These are phyloP conservation scores for Fusarium decemcellulare DNA, from an alignment of 2,329 filamentous ascomycete genomes.

Conservation along the genomic window DNA sequence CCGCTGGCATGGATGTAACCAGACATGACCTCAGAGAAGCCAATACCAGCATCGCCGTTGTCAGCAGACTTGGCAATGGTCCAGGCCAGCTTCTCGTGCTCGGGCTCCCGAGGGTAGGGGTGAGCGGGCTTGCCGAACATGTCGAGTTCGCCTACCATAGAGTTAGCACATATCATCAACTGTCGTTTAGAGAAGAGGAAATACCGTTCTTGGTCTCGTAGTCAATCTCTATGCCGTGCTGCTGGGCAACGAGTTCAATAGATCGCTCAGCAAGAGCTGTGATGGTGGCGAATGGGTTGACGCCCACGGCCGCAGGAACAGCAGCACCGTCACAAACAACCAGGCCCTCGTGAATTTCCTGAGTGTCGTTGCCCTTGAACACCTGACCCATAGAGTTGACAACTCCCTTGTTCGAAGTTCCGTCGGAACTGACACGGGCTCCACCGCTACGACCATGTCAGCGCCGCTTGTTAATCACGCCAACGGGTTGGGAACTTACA, in stretches of 20 bases:
- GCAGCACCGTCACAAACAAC: slow-evolving; percentile 74
- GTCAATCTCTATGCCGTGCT: slow-evolving; percentile 26
- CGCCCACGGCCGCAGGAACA: slow-evolving; percentile 73
- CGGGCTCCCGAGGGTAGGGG: slow-evolving; percentile 52
- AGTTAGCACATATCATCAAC: background rate
- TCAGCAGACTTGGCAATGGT: slow-evolving; percentile 23
- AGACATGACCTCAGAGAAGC: slow-evolving; percentile 76
- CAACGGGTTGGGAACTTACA: slow-evolving; percentile 6
- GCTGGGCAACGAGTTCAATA: slow-evolving; percentile 56
- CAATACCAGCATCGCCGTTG: slow-evolving; percentile 60
- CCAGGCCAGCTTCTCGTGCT: slow-evolving; percentile 5
- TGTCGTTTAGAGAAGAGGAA: background rate
- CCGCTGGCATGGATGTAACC: slow-evolving; percentile 66
- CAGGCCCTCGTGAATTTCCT: slow-evolving; percentile 68
- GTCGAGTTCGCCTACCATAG: slow-evolving; percentile 55
- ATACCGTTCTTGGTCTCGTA: slow-evolving; percentile 39
- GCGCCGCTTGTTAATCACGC: too few species aligned
- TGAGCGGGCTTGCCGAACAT: slow-evolving; percentile 67
- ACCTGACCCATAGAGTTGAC: slow-evolving; percentile 74
- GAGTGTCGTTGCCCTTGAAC: slow-evolving; percentile 64
- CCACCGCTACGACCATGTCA: slow-evolving; percentile 58
- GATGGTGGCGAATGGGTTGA: slow-evolving; percentile 79
- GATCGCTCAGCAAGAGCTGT: slow-evolving; percentile 77
- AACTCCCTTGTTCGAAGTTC: slow-evolving; percentile 69
- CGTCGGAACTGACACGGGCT: slow-evolving; percentile 73